Conservation (phyloP, 257 asterid genomes). For the Nicotiana undulata region DNA sequence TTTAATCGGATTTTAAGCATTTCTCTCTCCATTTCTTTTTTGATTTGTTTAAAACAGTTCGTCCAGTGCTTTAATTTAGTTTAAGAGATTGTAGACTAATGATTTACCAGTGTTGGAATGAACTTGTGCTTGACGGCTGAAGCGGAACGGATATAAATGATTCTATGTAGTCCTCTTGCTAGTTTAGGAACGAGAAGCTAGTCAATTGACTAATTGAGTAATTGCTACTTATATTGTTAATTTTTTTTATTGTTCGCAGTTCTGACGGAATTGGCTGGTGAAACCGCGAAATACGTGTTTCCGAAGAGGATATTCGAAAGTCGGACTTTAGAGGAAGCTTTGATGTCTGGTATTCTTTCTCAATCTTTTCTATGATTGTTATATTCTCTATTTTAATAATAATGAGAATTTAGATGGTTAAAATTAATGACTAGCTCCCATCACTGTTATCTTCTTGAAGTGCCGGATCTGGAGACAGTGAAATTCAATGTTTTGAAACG, state of each 20-base stretch:
- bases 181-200: neutral
- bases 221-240: neutral
- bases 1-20: neutral
- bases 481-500: slow-evolving; percentile 62
- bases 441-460: slow-evolving; percentile 21
- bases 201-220: neutral
- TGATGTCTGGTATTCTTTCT: slow-evolving; percentile 66
- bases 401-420: neutral
- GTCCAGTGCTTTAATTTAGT: neutral
- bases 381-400: neutral
- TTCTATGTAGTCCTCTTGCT: neutral
- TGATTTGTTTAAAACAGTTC: neutral
- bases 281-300: slow-evolving; percentile 54
- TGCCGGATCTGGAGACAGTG: slow-evolving; percentile 77
- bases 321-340: slow-evolving; percentile 71
- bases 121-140: neutral
- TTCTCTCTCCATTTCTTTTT: neutral
- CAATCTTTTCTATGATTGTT: neutral
- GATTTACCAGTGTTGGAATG: neutral
- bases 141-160: neutral
- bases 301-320: slow-evolving; percentile 55
- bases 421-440: neutral
- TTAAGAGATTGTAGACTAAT: neutral
- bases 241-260: slow-evolving; percentile 23
- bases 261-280: slow-evolving; percentile 53